Percentiles rank a stretch among this genome's conserved stretches.
Evolutionary conservation across 2,329 filamentous ascomycete genomes (phyloP).

Genomic region (Fusarium tricinctum): DNA sequence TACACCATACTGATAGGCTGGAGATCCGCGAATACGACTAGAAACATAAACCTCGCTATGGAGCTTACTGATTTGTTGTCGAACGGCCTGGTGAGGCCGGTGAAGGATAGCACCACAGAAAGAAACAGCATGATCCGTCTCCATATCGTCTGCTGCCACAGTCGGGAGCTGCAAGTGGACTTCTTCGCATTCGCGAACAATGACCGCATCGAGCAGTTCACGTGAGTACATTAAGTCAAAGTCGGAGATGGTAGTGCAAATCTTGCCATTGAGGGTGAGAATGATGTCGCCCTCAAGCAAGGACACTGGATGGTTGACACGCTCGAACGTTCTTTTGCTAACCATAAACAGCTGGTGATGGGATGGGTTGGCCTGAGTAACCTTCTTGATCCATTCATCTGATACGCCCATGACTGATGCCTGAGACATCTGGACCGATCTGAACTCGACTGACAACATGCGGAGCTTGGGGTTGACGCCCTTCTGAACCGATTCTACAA

Average conservation of each 20-base stretch:
- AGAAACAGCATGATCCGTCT: slow-evolving; percentile 90
- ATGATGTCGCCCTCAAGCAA: slow-evolving; percentile 93
- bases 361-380: slow-evolving; percentile 88
- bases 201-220: slow-evolving; percentile 83
- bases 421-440: slow-evolving; percentile 96
- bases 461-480: slow-evolving; percentile 85
- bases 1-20: slow-evolving; percentile 89
- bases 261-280: slow-evolving; percentile 88
- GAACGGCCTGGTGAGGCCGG: slow-evolving; percentile 92
- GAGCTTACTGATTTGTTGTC: slow-evolving; percentile 96
- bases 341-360: slow-evolving; percentile 99
- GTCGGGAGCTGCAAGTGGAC: slow-evolving; percentile 83
- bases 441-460: slow-evolving; percentile 94
- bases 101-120: slow-evolving; percentile 97
- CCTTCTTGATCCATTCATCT: slow-evolving; percentile 94
- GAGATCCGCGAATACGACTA: slow-evolving; percentile 84
- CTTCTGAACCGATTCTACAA: slow-evolving; percentile 87
- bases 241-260: slow-evolving; percentile 93
- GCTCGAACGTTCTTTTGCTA: slow-evolving; percentile 84
- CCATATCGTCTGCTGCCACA: slow-evolving; percentile 88
- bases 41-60: slow-evolving; percentile 98
- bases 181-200: slow-evolving; percentile 88
- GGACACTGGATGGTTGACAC: slow-evolving; percentile 63
- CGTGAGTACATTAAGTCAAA: slow-evolving; percentile 97
- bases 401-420: slow-evolving; percentile 97